These are phyloP conservation scores for Euphorbia corollata DNA, from an alignment of 441 rosid species.

Conservation along the genomic window DNA sequence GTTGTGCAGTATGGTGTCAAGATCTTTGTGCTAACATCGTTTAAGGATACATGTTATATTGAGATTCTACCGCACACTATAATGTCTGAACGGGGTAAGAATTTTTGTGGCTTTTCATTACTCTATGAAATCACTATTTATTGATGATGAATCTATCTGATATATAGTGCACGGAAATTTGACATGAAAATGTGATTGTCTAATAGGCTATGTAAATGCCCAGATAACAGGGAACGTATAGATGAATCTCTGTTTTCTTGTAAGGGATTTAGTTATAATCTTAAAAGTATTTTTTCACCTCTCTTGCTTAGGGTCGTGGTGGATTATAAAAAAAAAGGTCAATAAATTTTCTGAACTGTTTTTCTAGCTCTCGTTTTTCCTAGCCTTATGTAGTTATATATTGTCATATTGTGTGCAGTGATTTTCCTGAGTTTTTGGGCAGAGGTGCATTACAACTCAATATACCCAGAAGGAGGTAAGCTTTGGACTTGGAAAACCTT, in stretches of 20 bases:
- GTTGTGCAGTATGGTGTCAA: conserved; percentile 65
- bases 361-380: background rate
- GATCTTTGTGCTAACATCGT: conserved; percentile 76
- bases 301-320: background rate
- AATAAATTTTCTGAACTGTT: background rate
- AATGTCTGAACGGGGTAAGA: conserved; percentile 59
- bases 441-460: conserved; percentile 95
- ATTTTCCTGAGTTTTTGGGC: conserved; percentile 97
- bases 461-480: conserved; percentile 83
- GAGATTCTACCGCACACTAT: conserved; percentile 66
- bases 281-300: background rate
- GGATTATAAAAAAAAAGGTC: background rate
- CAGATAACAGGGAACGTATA: background rate
- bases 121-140: background rate
- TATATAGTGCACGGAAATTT: background rate
- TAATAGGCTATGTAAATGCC: no score
- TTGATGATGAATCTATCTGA: background rate
- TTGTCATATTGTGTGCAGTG: conserved; percentile 34
- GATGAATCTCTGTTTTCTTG: background rate
- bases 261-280: background rate
- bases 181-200: background rate
- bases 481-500: background rate
- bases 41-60: conserved; percentile 73
- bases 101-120: background rate
- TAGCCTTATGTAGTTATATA: no score